Evolutionary conservation across 2,329 filamentous ascomycete genomes (phyloP), one percentile per base, ranked within the genome.

Genomic region (Tolypocladium guangdongense): DNA sequence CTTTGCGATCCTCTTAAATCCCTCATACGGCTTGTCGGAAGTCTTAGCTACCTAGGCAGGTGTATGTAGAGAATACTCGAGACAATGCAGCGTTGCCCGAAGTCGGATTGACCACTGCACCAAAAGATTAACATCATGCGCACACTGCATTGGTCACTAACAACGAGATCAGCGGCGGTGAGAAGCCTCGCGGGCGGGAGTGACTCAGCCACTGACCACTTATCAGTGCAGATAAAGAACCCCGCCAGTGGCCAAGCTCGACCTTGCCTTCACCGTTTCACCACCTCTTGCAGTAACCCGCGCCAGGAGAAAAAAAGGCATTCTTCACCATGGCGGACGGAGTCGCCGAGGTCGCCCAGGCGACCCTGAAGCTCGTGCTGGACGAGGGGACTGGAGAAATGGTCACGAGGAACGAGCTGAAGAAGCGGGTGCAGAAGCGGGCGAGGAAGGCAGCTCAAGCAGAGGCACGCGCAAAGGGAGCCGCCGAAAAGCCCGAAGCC

Each of bases 391-490:
- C 80, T 1, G 79, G 80, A 12, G 80, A 83, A 67, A 81, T 81
- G 78, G 76, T 83, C 22, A 82, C 80, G 53, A 83, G 82, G 65
- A 73, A 74, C 58, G 80, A 83, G 66, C 69, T 83, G 62, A 83
- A 82, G 71, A 83, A 83, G 68, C 70, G 80, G 38, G 58, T 74
- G 55, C 73, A 77, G 57, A 83, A 83, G 63, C 72, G 79, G 27
- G 76, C 74, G 24, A 82, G 80, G 68, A 81, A 80, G 64, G 77
- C 73, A 5, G 68, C 73, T n/a, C 58, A 61, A 49, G 60, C 63
- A 50, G 96, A 96, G 86, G 80, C 86, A 66, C 83, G 90, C 59
- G 81, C 89, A 68, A 87, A 90, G 75, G 95, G 93, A 83, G 83
- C 83, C 56, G 86, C 83, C 27, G 86, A 27, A 12, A 45, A 30